phyloP scores from a whole-genome alignment of 257 asterid species.

The Leptodermis oblonga region DNA sequence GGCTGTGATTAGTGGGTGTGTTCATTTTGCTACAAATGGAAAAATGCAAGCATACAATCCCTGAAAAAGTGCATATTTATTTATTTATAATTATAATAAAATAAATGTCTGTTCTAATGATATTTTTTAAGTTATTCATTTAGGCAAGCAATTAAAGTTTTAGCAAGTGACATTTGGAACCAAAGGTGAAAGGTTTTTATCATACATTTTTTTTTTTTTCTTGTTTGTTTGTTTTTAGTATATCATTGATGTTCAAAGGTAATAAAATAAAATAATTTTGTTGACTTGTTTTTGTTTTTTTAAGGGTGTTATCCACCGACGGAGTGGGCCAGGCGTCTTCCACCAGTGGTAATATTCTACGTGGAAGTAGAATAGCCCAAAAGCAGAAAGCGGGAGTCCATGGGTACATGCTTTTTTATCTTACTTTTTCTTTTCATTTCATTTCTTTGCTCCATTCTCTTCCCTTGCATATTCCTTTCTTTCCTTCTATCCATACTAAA shows the following conservation, averaged over 20 bases:
- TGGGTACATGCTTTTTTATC: background rate
- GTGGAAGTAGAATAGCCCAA: background rate
- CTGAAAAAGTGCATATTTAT: no score
- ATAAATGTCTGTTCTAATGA: background rate
- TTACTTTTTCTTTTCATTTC: slow-evolving; percentile 12
- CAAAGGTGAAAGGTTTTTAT: no score
- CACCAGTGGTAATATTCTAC: background rate
- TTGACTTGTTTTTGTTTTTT: no score
- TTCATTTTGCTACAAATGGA: no score
- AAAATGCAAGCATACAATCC: no score
- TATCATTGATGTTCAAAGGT: no score
- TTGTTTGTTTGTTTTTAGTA: no score
- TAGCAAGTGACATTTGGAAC: no score
- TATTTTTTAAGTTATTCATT: background rate
- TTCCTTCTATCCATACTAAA: background rate
- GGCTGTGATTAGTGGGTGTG: background rate
- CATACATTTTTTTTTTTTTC: no score
- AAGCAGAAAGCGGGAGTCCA: slow-evolving; percentile 1
- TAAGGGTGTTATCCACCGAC: slow-evolving; percentile 28
- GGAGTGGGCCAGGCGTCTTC: background rate
- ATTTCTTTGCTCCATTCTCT: background rate
- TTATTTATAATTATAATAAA: background rate
- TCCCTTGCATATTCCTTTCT: background rate
- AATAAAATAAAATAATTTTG: no score
- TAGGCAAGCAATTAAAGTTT: no score